Percentiles rank a stretch among this genome's conserved stretches.
Conservation (phyloP, 2,329 filamentous ascomycete genomes). For the Fusarium albidum region DNA sequence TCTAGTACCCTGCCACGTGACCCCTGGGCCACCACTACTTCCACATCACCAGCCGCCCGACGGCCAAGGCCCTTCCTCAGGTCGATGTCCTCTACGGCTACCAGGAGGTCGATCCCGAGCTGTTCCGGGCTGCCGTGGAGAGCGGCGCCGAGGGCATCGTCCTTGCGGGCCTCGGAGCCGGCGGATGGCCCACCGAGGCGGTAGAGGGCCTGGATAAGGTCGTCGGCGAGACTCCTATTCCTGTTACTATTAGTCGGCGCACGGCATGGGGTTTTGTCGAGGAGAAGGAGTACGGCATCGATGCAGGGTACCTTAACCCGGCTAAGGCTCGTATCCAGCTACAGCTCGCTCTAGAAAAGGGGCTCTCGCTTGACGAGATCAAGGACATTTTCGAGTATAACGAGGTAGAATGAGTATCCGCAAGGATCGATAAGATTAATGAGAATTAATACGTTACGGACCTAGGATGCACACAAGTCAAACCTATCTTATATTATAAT, state of each 20-base stretch:
- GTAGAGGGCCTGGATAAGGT: constrained; percentile 50
- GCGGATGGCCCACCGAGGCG: constrained; percentile 51
- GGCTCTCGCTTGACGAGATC: constrained; percentile 22
- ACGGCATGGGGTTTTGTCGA: constrained; percentile 59
- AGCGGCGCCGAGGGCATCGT: too few species aligned
- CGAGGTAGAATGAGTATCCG: background rate
- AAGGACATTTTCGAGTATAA: constrained; percentile 24
- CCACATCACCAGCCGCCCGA: constrained; percentile 42
- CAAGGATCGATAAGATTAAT: too few species aligned
- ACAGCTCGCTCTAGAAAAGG: constrained; percentile 46
- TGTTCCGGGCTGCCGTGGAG: constrained; percentile 55
- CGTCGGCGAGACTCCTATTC: constrained; percentile 51
- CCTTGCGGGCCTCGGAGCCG: too few species aligned
- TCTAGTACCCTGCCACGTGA: constrained; percentile 62
- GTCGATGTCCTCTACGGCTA: constrained; percentile 65
- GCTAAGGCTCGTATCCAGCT: constrained; percentile 62
- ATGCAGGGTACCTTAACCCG: constrained; percentile 61
- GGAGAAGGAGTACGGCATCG: constrained; percentile 45
- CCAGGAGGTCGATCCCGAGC: constrained; percentile 55
- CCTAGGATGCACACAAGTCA: too few species aligned
- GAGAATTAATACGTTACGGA: too few species aligned
- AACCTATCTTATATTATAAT: too few species aligned
- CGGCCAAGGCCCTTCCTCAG: constrained; percentile 52
- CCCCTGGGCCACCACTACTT: constrained; percentile 56
- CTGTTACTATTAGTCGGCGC: constrained; percentile 59